Evolutionary conservation across 805 yeast genomes (phyloP).

Genomic region (Priceomyces castillae): DNA sequence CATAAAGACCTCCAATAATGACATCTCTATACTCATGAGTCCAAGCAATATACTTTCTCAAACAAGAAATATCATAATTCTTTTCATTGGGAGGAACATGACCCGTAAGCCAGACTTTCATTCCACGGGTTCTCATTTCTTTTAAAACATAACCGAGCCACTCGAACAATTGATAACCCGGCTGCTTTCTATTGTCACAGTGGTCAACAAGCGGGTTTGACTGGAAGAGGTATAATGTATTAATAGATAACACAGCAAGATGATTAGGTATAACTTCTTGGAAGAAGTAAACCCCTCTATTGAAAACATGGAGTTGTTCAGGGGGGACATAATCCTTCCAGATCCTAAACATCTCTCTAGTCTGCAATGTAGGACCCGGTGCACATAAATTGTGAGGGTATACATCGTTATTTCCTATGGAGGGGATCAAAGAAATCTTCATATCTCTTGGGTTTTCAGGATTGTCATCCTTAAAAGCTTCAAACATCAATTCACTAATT

Average conservation of each 20-base stretch:
- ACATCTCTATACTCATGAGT: slow-evolving; percentile 78
- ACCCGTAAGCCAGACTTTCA: slow-evolving; percentile 86
- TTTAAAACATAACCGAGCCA: slow-evolving; percentile 77
- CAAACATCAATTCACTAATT: slow-evolving; percentile 52
- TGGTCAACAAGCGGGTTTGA: slow-evolving; percentile 80
- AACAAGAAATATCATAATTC: slow-evolving; percentile 71
- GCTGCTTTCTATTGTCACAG: slow-evolving; percentile 69
- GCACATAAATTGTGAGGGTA: slow-evolving; percentile 85
- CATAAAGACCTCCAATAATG: slow-evolving; percentile 78
- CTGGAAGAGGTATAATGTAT: slow-evolving; percentile 71
- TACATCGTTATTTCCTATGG: slow-evolving; percentile 84
- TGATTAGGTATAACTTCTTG: slow-evolving; percentile 76
- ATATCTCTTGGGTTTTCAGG: slow-evolving; percentile 45
- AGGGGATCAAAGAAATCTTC: slow-evolving; percentile 56
- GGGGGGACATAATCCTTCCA: slow-evolving; percentile 77
- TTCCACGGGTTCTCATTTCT: slow-evolving; percentile 66
- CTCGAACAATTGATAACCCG: slow-evolving; percentile 72
- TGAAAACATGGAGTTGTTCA: slow-evolving; percentile 71
- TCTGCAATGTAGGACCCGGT: slow-evolving; percentile 86
- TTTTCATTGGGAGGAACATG: slow-evolving; percentile 87
- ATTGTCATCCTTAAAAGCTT: slow-evolving; percentile 49
- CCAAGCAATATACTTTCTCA: slow-evolving; percentile 77
- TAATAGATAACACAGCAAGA: slow-evolving; percentile 75
- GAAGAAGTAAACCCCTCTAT: slow-evolving; percentile 71
- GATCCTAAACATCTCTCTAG: slow-evolving; percentile 68